Percentiles rank a stretch among this genome's conserved stretches.
Conservation (phyloP, 1,139 yeast genomes). For the Scheffersomyces cryptocercus region DNA sequence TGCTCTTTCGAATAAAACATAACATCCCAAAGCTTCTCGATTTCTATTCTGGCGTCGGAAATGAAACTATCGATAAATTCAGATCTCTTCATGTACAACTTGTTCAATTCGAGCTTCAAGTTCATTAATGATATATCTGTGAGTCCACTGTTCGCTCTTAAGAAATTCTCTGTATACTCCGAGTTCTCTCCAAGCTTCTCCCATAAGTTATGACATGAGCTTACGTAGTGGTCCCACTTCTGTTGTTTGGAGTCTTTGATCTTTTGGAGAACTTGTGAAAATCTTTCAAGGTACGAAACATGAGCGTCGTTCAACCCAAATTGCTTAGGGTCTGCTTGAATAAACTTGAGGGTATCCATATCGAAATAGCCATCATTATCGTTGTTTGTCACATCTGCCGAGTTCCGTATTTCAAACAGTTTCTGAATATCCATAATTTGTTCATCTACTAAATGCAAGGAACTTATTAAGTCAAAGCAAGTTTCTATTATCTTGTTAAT, state of each 20-base stretch:
- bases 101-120: slow-evolving; percentile 55
- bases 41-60: slow-evolving; percentile 55
- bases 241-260: slow-evolving; percentile 34
- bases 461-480: slow-evolving; percentile 29
- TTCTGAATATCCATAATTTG: slow-evolving; percentile 37
- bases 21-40: slow-evolving; percentile 61
- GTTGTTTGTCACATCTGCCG: slow-evolving; percentile 12
- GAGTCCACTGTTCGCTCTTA: slow-evolving; percentile 33
- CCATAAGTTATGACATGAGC: slow-evolving; percentile 52
- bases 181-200: slow-evolving; percentile 43
- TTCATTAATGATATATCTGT: slow-evolving; percentile 39
- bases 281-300: slow-evolving; percentile 29
- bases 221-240: slow-evolving; percentile 31
- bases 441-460: slow-evolving; percentile 33
- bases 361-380: slow-evolving; percentile 31
- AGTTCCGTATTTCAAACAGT: slow-evolving; percentile 18
- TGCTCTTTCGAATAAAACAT: slow-evolving; percentile 57
- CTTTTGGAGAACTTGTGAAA: slow-evolving; percentile 27
- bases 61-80: slow-evolving; percentile 70
- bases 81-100: slow-evolving; percentile 61
- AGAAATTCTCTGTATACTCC: slow-evolving; percentile 39
- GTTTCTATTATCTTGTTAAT: slow-evolving; percentile 25
- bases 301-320: slow-evolving; percentile 44
- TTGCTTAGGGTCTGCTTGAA: slow-evolving; percentile 37
- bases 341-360: slow-evolving; percentile 37